Evolutionary conservation across 345 rosid genomes (phyloP).

Genomic region (Lepidium africanum): DNA sequence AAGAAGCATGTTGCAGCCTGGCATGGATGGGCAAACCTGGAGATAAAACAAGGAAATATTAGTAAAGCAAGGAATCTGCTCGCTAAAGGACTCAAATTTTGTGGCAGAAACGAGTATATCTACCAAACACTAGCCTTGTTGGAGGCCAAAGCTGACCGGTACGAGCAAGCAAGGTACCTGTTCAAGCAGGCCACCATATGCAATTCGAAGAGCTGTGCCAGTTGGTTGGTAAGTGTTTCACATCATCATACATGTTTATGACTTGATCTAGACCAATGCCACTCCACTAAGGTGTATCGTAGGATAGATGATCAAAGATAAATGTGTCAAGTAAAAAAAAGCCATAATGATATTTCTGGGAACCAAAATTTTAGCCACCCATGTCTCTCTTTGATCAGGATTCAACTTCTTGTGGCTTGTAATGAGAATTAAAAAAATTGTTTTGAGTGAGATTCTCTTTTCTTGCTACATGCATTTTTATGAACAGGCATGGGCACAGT

Average conservation of each 20-base stretch:
- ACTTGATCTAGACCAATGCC: not conserved
- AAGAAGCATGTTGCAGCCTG: conserved; percentile 86
- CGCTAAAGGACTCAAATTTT: conserved; percentile 73
- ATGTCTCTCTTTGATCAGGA: not conserved
- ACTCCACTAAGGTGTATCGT: not conserved
- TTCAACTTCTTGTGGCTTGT: not conserved
- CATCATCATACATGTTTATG: not conserved
- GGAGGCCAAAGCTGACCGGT: conserved; percentile 72
- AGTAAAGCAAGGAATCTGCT: conserved; percentile 92
- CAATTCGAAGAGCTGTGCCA: conserved; percentile 89
- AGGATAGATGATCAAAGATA: not conserved
- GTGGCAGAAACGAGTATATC: conserved; percentile 89
- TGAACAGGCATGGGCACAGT: conserved; percentile 87
- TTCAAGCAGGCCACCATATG: conserved; percentile 86
- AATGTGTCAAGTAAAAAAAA: not conserved
- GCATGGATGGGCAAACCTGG: conserved; percentile 99
- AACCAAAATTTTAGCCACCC: not conserved
- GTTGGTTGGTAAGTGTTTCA: conserved; percentile 88
- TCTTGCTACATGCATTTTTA: not conserved
- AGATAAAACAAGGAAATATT: conserved; percentile 81
- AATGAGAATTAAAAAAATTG: not conserved
- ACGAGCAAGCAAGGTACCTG: conserved; percentile 70
- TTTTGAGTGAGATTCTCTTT: conserved; percentile 1
- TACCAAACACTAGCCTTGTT: conserved; percentile 83
- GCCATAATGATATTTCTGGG: not conserved